Evolutionary conservation across 129 eudicot species (phyloP).

Genomic region (Dittrichia graveolens): DNA sequence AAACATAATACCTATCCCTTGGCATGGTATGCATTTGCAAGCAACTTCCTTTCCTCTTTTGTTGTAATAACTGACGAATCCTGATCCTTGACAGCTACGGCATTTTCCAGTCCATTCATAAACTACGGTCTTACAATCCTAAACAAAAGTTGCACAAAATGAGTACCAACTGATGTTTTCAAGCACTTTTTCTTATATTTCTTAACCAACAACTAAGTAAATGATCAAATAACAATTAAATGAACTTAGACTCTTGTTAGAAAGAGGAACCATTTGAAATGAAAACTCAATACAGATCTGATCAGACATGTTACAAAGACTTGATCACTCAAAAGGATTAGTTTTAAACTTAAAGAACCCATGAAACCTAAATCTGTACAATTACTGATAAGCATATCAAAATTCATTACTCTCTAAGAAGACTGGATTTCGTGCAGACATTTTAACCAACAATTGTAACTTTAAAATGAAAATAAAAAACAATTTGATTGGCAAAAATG

Average conservation of each 20-base stretch:
- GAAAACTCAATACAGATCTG: neutral
- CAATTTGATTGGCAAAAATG: too few species aligned
- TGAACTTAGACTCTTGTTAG: neutral
- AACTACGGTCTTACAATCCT: constrained; percentile 78
- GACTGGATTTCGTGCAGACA: too few species aligned
- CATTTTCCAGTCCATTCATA: constrained; percentile 98
- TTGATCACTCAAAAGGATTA: neutral
- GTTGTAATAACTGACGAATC: constrained; percentile 69
- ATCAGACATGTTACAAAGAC: too few species aligned
- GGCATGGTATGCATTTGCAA: constrained; percentile 97
- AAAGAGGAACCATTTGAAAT: constrained; percentile 1
- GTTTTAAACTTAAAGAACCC: constrained; percentile 1
- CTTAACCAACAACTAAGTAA: neutral
- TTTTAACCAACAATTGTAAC: too few species aligned
- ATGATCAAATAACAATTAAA: neutral
- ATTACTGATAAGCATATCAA: neutral
- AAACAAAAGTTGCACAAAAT: constrained; percentile 28
- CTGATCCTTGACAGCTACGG: constrained; percentile 96
- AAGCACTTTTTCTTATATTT: neutral
- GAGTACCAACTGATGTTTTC: constrained; percentile 12
- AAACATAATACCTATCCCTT: constrained; percentile 70
- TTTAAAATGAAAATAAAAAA: too few species aligned
- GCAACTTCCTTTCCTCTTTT: constrained; percentile 76
- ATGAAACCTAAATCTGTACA: neutral
- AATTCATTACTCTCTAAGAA: neutral